These are phyloP conservation scores for Aspergillus aculeatinus DNA, from an alignment of 2,329 filamentous ascomycete species.

Conservation along the genomic window DNA sequence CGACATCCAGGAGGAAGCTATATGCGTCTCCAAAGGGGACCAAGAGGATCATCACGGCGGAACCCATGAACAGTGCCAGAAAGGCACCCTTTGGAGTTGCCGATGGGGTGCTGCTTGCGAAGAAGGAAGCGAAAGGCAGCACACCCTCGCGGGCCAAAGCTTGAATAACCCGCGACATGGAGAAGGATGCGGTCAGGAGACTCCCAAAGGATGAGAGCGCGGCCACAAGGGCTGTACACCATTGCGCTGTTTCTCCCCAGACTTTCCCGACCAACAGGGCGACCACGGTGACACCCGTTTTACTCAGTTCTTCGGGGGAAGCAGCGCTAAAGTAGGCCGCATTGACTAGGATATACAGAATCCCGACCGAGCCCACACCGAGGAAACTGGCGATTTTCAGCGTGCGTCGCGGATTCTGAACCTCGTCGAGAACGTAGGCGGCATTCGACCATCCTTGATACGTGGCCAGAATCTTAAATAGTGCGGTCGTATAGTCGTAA, in stretches of 20 bases:
- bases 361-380: slow-evolving; percentile 57
- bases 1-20: slow-evolving; percentile 32
- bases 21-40: slow-evolving; percentile 53
- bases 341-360: slow-evolving; percentile 56
- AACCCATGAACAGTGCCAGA: slow-evolving; percentile 52
- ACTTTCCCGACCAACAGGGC: slow-evolving; percentile 46
- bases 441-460: slow-evolving; percentile 51
- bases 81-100: no score
- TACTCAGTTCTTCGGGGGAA: no score
- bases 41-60: slow-evolving; percentile 62
- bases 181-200: slow-evolving; percentile 67
- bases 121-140: no score
- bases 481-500: slow-evolving; percentile 66
- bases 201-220: slow-evolving; percentile 68
- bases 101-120: no score
- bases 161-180: slow-evolving; percentile 65
- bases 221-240: slow-evolving; percentile 54
- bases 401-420: slow-evolving; percentile 63
- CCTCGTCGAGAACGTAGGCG: slow-evolving; percentile 56
- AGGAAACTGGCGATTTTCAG: slow-evolving; percentile 65
- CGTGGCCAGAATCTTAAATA: slow-evolving; percentile 72
- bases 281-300: slow-evolving; percentile 25
- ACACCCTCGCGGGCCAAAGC: slow-evolving; percentile 66
- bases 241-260: slow-evolving; percentile 47
- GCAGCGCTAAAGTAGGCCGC: no score